Base-by-base conservation (phyloP, 1,284 basidiomycete species). In the Calocybe gambosa region DNA sequence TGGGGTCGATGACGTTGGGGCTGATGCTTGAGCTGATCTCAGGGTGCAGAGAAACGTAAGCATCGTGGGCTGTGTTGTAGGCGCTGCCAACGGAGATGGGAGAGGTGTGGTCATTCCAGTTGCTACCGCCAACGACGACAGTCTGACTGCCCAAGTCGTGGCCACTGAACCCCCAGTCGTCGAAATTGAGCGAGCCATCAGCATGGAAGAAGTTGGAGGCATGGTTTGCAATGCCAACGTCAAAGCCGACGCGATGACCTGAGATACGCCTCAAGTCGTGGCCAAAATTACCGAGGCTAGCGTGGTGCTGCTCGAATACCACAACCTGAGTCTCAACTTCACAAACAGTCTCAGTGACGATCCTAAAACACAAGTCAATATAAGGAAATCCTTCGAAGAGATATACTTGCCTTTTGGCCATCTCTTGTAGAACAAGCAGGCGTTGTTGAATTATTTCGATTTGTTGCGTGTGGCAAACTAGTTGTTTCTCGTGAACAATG, bases 381-480 rank as follows among this genome's bases (percentile, higher is more conserved):
- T 21, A 9, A n/a, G 16, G 15, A 38, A 26, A 7, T 10, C 20
- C 1, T 8, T 33, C 10, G 25, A 28, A 12, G 1, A 31, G 26
- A 12, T 16, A 43, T n/a, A 15, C 45, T 13, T 50, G 67, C 69
- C 58, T 65, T 57, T 70, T 69, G 19, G 68, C 66, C 59, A 70
- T 64, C 55, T 71, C 68, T 47, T 69, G 68, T 29, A 70, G 52
- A 35, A 71, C 63, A 39, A 64, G 61, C 26, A 71, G 64, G 25
- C 66, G 64, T 45, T 70, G 68, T 52, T 70, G 69, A 51, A 71
- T 61, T 51, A 70, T 62, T 38, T 59, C 58, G 39, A 70, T 57
- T 28, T 52, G 37, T 51, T 70, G 54, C 5, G 59, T 55, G 48
- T 62, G 65, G 61, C 68, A 71, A 39, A 69, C 67, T n/a, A 69